Evolutionary conservation across 768 basidiomycete species (phyloP), one percentile per base, ranked within the genome.

Genomic region (Gyrodon lividus): DNA sequence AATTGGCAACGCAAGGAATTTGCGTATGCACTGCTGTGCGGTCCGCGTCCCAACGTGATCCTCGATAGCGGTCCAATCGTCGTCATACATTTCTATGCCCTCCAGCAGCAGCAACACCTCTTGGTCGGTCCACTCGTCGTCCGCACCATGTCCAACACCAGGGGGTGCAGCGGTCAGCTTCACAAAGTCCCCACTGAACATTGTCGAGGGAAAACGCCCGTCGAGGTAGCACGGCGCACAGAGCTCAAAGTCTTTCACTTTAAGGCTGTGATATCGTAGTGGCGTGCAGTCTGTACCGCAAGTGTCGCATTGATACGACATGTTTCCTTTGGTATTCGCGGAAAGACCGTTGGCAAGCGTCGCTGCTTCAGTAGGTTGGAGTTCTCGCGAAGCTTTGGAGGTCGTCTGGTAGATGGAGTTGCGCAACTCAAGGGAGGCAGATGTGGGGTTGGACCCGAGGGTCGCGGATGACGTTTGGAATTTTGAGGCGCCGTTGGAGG

Each of bases 131-230:
- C 97, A 99, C 49, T 87, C 83, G 49, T 84, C 85, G 24, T 76
- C 77, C 12, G 69, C 72, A 26, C 77, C 66, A 17, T 69, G 67
- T 6, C 69, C 61, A 5, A 69, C 55, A 3, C 67, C 69, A 13
- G 69, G 65, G 0, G 67, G 67, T 2, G 60, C 48, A 13, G 70
- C 67, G 5, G 87, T 81, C 57, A 94, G 79, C 64, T 89, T 91
- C 58, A 98, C 90, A 70, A 99, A 99, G 72, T 98, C 96, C 12
- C 96, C 96, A 37, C 89, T 90, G 74, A 92, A 98, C 88, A 98
- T 92, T 26, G 83, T 85, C 0, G 90, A 90, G 0, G 97, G 94
- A 78, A 99, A 99, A 41, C 97, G 90, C 2, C 96, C 97, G 53
- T 95, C 92, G 53, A 94, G 84, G 70, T 98, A 99, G 71, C 96